phyloP scores from a whole-genome alignment of 1,139 yeast genomes.

The Debaryomyces subglobosus region DNA sequence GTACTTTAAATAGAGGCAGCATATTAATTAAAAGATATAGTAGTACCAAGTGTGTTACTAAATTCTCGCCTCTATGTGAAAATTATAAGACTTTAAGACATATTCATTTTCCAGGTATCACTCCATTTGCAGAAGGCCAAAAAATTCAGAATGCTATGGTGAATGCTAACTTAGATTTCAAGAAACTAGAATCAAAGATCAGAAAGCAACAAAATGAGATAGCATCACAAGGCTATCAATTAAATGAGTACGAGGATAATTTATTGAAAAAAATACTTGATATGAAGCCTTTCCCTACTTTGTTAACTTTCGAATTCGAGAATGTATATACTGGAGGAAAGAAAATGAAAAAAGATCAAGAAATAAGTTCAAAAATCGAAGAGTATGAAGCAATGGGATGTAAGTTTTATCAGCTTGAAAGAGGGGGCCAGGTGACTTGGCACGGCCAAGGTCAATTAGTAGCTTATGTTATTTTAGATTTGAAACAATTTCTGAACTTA shows the following conservation, averaged over 20 bases:
- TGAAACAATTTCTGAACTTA: constrained; percentile 59
- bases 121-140: constrained; percentile 62
- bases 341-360: constrained; percentile 59
- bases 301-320: constrained; percentile 78
- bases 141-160: constrained; percentile 64
- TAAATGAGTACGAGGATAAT: constrained; percentile 49
- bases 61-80: constrained; percentile 36
- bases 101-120: constrained; percentile 59
- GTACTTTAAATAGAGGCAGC: neutral
- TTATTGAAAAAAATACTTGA: constrained; percentile 47
- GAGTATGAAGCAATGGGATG: constrained; percentile 47
- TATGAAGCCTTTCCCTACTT: constrained; percentile 62
- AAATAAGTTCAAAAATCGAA: constrained; percentile 33
- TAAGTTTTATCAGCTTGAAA: constrained; percentile 66
- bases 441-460: constrained; percentile 97
- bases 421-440: constrained; percentile 98
- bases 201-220: constrained; percentile 40
- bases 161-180: constrained; percentile 63
- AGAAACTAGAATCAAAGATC: constrained; percentile 55
- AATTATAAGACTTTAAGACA: constrained; percentile 54
- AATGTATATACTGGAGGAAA: constrained; percentile 92
- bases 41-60: constrained; percentile 19
- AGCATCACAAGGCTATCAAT: constrained; percentile 40
- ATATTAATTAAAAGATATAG: constrained; percentile 10
- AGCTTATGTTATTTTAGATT: constrained; percentile 78